Percentiles rank a stretch among this genome's conserved stretches.
Evolutionary conservation across 345 rosid species (phyloP).

Genomic region (Gossypium thurberi): DNA sequence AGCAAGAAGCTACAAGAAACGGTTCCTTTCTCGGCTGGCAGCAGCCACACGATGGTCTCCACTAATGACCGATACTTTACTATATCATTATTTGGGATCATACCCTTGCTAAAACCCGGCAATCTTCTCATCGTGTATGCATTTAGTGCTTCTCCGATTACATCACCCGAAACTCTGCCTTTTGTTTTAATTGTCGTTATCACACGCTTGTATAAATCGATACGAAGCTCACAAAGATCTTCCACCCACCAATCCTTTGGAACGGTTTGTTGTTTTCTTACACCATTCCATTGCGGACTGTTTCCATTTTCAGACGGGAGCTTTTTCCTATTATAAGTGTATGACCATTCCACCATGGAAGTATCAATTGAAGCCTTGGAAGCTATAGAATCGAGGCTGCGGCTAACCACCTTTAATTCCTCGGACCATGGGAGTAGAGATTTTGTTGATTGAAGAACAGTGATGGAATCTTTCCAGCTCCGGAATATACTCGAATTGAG

Average conservation of each 20-base stretch:
- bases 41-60: conserved; percentile 45
- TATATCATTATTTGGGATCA: conserved; percentile 34
- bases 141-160: conserved; percentile 58
- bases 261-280: conserved; percentile 44
- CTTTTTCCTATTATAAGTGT: conserved; percentile 64
- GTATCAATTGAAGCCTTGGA: conserved; percentile 53
- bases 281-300: conserved; percentile 41
- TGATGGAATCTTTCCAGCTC: conserved; percentile 76
- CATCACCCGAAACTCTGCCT: conserved; percentile 36
- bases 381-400: conserved; percentile 61
- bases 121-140: conserved; percentile 58
- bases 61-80: conserved; percentile 38
- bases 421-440: conserved; percentile 42
- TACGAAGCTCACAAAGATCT: conserved; percentile 66
- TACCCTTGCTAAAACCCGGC: conserved; percentile 49
- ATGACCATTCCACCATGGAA: conserved; percentile 71
- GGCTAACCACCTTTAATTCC: conserved; percentile 54
- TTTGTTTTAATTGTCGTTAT: conserved; percentile 45
- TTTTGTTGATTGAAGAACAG: conserved; percentile 51
- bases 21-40: conserved; percentile 44
- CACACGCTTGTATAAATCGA: conserved; percentile 49
- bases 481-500: conserved; percentile 59
- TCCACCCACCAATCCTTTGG: conserved; percentile 89
- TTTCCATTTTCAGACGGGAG: conserved; percentile 42
- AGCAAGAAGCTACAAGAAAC: conserved; percentile 54